Percentiles rank a stretch among this genome's conserved stretches.
Conservation (phyloP, 2,329 filamentous ascomycete genomes). For the Orbilia ellipsospora region DNA sequence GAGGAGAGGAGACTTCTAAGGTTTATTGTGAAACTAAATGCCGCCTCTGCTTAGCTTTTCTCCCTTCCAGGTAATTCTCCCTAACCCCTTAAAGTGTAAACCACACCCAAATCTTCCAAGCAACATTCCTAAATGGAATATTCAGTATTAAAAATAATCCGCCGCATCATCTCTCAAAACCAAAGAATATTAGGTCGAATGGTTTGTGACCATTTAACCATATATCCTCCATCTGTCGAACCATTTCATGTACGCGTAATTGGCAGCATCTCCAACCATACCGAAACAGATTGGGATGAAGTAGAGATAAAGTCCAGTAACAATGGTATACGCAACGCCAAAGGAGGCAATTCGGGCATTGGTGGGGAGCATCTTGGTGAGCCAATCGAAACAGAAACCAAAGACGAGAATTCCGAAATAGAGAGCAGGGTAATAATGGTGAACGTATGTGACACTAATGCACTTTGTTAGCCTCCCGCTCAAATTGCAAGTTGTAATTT, state of each 20-base stretch:
- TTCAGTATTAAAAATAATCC: conserved; percentile 5
- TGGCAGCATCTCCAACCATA: conserved; percentile 83
- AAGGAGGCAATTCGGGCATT: conserved; percentile 76
- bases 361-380: conserved; percentile 66
- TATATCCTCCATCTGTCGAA: conserved; percentile 86
- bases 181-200: neutral
- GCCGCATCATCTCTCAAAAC: neutral
- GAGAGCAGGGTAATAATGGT: conserved; percentile 98
- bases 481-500: neutral
- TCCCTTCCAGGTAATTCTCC: conserved; percentile 20
- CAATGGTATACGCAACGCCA: conserved; percentile 75
- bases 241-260: conserved; percentile 96
- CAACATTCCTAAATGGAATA: neutral
- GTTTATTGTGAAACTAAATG: neutral
- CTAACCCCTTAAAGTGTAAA: conserved; percentile 11
- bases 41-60: conserved; percentile 14
- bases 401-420: conserved; percentile 94
- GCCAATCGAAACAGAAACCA: conserved; percentile 80
- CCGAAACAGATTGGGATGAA: conserved; percentile 97
- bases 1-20: conserved; percentile 28
- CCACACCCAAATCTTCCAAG: conserved; percentile 9
- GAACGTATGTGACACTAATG: conserved; percentile 91
- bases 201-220: conserved; percentile 65
- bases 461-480: conserved; percentile 15
- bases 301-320: conserved; percentile 84